A percentile compares a stretch with the other conserved stretches of the same genome.
Evolutionary conservation across 139 green algal species (phyloP).

Genomic region (Dunaliella sp.): DNA sequence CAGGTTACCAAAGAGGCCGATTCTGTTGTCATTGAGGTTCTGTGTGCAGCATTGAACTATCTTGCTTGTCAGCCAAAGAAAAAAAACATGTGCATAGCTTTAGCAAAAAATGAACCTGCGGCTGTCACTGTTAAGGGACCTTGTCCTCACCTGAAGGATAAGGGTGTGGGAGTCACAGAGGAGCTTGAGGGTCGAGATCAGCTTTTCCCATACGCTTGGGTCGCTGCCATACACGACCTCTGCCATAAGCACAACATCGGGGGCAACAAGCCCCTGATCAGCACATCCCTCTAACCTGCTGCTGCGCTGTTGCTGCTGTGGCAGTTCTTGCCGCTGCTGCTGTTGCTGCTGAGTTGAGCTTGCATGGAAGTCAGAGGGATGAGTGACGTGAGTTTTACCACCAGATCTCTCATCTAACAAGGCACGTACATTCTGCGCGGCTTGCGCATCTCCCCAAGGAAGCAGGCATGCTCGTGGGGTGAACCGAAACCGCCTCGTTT

Average conservation of each 20-base stretch:
- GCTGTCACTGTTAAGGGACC: no score
- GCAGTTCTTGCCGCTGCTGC: slow-evolving; percentile 5
- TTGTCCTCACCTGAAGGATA: slow-evolving; percentile 3
- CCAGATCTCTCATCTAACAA: no score
- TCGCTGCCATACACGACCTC: slow-evolving; percentile 27
- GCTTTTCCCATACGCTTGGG: slow-evolving; percentile 21
- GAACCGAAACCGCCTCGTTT: neutral
- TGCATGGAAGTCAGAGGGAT: no score
- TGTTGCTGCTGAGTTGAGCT: neutral
- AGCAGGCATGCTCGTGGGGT: neutral
- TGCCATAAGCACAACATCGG: slow-evolving; percentile 23
- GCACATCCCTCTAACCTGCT: no score
- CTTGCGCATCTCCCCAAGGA: neutral
- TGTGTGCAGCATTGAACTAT: no score
- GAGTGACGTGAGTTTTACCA: no score
- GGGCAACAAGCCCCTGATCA: neutral
- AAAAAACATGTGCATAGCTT: no score
- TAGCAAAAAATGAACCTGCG: no score
- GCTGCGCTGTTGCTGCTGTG: neutral
- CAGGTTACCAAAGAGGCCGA: no score
- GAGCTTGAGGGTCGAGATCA: neutral
- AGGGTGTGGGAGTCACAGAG: neutral
- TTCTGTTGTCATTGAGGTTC: no score
- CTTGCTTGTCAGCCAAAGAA: no score
- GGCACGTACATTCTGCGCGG: neutral